phyloP scores from a whole-genome alignment of 1,284 basidiomycete species.

The Exobasidium cylindrosporum region DNA sequence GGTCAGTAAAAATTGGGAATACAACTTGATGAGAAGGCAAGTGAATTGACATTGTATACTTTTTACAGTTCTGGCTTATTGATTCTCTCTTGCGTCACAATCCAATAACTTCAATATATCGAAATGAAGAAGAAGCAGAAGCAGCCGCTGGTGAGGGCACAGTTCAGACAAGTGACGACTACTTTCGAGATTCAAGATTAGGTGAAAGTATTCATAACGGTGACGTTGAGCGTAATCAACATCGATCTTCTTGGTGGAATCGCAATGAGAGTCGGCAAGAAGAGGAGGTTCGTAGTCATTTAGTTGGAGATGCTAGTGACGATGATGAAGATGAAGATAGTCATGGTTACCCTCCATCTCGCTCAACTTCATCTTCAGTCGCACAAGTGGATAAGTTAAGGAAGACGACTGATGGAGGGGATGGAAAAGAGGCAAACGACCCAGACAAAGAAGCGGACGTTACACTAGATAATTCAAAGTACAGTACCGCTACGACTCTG shows the following conservation, averaged over 20 bases:
- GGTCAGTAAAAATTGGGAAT: constrained; percentile 13
- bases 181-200: neutral
- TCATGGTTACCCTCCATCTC: constrained; percentile 10
- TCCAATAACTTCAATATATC: constrained; percentile 36
- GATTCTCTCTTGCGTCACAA: constrained; percentile 50
- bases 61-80: constrained; percentile 50
- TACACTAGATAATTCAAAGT: no score
- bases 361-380: neutral
- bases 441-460: neutral
- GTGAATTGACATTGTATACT: no score
- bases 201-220: neutral
- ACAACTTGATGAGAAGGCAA: no score
- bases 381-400: neutral
- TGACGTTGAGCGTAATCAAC: neutral
- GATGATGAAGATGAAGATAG: constrained; percentile 13
- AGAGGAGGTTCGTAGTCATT: constrained; percentile 5
- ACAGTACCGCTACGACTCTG: no score
- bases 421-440: neutral
- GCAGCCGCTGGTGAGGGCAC: neutral
- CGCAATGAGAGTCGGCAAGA: neutral
- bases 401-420: neutral
- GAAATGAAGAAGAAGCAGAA: constrained; percentile 20
- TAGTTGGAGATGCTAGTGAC: constrained; percentile 14
- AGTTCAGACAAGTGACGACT: neutral
- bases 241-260: neutral